These are phyloP conservation scores for Wickerhamomyces sydowiorum DNA, from an alignment of 805 yeast genomes.

Conservation along the genomic window DNA sequence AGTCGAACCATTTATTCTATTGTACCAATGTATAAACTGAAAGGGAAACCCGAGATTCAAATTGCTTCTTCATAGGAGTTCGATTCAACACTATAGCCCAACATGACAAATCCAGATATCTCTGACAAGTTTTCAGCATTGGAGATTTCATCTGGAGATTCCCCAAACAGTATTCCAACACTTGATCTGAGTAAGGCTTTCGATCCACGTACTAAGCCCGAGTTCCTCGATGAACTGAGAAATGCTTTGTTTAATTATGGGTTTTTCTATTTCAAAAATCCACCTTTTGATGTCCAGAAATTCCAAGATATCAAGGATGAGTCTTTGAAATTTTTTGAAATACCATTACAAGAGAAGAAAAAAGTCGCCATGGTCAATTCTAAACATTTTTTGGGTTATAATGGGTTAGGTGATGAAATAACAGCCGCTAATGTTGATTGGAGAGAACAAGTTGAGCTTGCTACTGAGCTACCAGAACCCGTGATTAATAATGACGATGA, in stretches of 20 bases:
- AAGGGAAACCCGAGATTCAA: too few species aligned
- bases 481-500: conserved; percentile 25
- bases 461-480: conserved; percentile 41
- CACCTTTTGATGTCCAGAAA: conserved; percentile 33
- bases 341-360: conserved; percentile 33
- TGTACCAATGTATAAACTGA: too few species aligned
- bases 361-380: conserved; percentile 36
- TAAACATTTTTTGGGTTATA: conserved; percentile 41
- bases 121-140: not conserved
- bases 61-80: too few species aligned
- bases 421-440: conserved; percentile 40
- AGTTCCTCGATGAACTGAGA: conserved; percentile 42
- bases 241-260: conserved; percentile 47
- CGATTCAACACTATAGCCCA: not conserved
- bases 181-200: conserved; percentile 38
- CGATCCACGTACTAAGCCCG: conserved; percentile 35
- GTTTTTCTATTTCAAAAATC: conserved; percentile 35
- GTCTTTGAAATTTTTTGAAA: conserved; percentile 31
- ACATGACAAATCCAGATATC: not conserved
- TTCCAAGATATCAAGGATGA: conserved; percentile 22
- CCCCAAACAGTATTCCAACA: conserved; percentile 27
- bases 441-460: conserved; percentile 46
- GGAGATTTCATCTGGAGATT: not conserved
- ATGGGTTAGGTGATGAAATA: conserved; percentile 40
- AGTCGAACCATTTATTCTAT: too few species aligned